A percentile compares a stretch with the other conserved stretches of the same genome.
phyloP scores from a whole-genome alignment of 768 basidiomycete species.

The Panus rudis region DNA sequence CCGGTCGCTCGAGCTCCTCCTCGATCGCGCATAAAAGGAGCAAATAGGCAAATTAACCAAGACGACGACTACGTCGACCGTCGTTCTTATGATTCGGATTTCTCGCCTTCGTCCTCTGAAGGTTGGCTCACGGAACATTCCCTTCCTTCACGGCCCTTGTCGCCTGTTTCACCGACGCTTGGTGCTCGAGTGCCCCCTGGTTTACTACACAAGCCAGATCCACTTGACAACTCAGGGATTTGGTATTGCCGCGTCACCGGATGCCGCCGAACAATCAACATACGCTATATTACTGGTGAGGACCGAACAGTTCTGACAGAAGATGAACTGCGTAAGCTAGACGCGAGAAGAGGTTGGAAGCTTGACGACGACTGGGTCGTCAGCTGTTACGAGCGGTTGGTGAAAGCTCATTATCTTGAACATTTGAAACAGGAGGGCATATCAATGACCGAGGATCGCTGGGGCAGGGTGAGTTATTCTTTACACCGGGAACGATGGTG shows the following conservation, averaged over 20 bases:
- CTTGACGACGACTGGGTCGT: neutral
- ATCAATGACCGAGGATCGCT: no score
- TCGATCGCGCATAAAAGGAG: no score
- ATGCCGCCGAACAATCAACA: neutral
- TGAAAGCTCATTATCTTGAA: neutral
- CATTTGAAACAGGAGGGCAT: neutral
- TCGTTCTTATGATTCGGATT: neutral
- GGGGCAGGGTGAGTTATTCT: no score
- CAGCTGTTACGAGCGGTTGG: neutral
- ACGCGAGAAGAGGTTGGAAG: neutral
- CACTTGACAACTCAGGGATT: neutral
- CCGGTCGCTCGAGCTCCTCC: neutral
- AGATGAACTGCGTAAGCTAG: neutral
- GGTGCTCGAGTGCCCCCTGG: neutral
- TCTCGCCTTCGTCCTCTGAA: neutral
- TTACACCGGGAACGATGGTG: no score
- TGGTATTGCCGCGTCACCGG: neutral
- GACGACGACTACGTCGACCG: neutral
- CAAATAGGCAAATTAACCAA: no score
- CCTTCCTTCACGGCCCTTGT: neutral
- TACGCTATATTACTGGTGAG: neutral
- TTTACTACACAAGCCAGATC: neutral
- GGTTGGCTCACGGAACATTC: neutral
- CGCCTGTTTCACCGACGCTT: neutral
- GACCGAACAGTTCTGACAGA: neutral